Base-by-base conservation (phyloP, 2,329 filamentous ascomycete genomes). In the Epichloe uncinata region DNA sequence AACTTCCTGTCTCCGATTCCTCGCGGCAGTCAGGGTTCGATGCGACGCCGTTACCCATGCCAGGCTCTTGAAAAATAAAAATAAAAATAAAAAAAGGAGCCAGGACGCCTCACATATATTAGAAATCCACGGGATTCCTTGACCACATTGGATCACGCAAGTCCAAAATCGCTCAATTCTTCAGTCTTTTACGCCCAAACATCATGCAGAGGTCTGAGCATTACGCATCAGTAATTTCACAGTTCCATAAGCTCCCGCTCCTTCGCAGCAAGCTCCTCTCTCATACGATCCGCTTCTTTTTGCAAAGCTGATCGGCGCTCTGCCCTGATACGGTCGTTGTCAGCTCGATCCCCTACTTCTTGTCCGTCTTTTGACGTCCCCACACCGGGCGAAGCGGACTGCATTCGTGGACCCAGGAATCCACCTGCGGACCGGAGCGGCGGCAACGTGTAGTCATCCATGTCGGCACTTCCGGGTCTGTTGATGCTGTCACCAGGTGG, bases 271-370 rank as follows among this genome's bases (percentile, higher is more conserved):
- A 90, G 70, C 64, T 84, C 72, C 62, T 83, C 79, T 37, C 85
- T 76, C 81, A 93, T 93, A 48, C 74, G 73, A 60, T 90, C 85
- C 0, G 85, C 81, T 63, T 94, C 87, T 22, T 80, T 73, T 61
- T 83, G 77, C 45, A 94, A 68, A 45, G 81, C 76, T 8, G 77
- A 78, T 45, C 84, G 74, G 50, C 81, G 75, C 55, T 85, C 82
- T 4, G 75, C 73, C 57, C 77, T 82, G 7, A 70, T 61, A 13
- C 69, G 69, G 33, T 78, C 77, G n/a, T 64, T 66, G 33, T 79
- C 74, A 6, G 26, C 43, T 11, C 57, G 67, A 52, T 66, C 41
- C 56, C 60, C 38, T 53, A 62, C 54, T 45, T 58, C 57, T 36
- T 56, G 51, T 37, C 52, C 44, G 3, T 52, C 49, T 12, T 42